Evolutionary conservation across 192 early-diverging fungal species (phyloP).

Genomic region (Thamnidium elegans): DNA sequence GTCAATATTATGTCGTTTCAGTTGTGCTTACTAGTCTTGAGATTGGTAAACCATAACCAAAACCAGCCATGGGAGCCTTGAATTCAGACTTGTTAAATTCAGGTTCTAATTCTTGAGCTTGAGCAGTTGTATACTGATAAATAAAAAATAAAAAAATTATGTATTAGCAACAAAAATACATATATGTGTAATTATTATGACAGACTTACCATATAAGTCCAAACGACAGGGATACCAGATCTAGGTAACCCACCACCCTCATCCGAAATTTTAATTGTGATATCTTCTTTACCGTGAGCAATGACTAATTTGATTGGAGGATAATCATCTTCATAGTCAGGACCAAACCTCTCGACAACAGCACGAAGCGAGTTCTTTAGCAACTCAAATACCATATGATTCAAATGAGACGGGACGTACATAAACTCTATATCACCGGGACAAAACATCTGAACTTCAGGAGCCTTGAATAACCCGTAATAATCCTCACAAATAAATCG

Average conservation of each 20-base stretch:
- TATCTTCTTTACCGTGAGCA: constrained; percentile 85
- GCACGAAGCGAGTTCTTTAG: constrained; percentile 95
- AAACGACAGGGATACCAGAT: constrained; percentile 84
- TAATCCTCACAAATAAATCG: constrained; percentile 87
- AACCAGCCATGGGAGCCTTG: constrained; percentile 79
- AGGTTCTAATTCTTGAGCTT: constrained; percentile 65
- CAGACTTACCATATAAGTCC: constrained; percentile 80
- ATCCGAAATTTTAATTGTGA: constrained; percentile 94
- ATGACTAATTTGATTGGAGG: constrained; percentile 92
- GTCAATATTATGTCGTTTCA: background rate
- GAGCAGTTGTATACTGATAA: constrained; percentile 65
- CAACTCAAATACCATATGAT: constrained; percentile 97
- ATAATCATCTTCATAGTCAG: constrained; percentile 74
- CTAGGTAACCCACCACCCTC: constrained; percentile 92
- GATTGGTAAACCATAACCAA: constrained; percentile 93
- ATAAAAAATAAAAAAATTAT: too few relatives aligned
- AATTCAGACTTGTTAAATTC: constrained; percentile 75
- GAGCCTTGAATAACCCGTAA: constrained; percentile 77
- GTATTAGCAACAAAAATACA: background rate
- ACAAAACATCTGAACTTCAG: constrained; percentile 73
- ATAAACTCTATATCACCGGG: constrained; percentile 83
- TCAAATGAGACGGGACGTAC: constrained; percentile 95
- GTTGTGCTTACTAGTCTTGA: constrained; percentile 51
- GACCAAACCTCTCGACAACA: constrained; percentile 85
- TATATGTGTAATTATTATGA: background rate